A percentile compares a stretch with the other conserved stretches of the same genome.
Evolutionary conservation across 768 basidiomycete genomes (phyloP).

Genomic region (Boletus coccyginus): DNA sequence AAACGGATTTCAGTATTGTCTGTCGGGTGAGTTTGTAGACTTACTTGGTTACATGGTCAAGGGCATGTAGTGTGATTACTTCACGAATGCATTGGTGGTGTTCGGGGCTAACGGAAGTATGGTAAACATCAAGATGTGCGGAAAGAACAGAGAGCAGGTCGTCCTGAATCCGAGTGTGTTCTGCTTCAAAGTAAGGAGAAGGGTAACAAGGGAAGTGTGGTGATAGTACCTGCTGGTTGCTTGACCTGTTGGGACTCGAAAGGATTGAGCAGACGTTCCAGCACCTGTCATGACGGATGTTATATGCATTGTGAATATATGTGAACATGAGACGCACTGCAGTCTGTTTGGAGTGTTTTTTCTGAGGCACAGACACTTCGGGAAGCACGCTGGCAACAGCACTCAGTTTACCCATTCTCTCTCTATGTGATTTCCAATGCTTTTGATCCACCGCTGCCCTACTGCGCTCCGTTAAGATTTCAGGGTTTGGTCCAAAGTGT

Average conservation of each 20-base stretch:
- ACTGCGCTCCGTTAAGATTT: conserved; percentile 46
- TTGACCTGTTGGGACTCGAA: conserved; percentile 56
- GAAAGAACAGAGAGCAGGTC: conserved; percentile 65
- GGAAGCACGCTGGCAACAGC: conserved; percentile 47
- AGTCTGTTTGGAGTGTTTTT: conserved; percentile 23
- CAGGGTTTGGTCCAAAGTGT: conserved; percentile 68
- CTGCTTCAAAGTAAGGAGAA: conserved; percentile 30
- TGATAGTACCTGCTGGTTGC: conserved; percentile 46
- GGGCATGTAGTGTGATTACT: conserved; percentile 69
- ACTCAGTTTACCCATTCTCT: conserved; percentile 51
- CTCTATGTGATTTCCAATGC: conserved; percentile 54
- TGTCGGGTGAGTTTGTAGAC: not conserved
- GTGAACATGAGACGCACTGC: conserved; percentile 16
- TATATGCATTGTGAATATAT: not conserved
- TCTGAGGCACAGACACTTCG: conserved; percentile 35
- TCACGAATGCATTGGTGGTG: conserved; percentile 63
- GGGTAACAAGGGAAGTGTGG: not conserved
- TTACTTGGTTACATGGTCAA: conserved; percentile 91
- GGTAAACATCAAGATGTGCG: conserved; percentile 73
- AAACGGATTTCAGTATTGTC: conserved; percentile 3
- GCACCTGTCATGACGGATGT: conserved; percentile 39
- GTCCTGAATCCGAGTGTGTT: conserved; percentile 55
- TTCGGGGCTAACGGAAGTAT: conserved; percentile 64
- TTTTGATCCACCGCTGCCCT: conserved; percentile 52
- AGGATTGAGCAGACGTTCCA: conserved; percentile 53